Evolutionary conservation across 1,284 basidiomycete species (phyloP).

Genomic region (Sutorius eximius): DNA sequence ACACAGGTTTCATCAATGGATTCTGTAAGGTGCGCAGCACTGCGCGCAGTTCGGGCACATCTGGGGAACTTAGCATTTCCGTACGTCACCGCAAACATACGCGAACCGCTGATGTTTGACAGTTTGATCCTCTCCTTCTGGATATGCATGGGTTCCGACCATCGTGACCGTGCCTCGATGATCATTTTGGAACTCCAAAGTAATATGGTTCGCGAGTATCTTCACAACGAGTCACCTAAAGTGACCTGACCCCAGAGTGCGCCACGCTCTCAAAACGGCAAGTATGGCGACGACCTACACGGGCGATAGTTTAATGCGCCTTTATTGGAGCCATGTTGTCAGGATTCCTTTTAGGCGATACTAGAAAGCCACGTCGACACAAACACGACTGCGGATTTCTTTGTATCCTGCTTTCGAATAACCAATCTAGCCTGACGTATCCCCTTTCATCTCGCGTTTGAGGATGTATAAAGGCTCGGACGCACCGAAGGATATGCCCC

Average conservation of each 20-base stretch:
- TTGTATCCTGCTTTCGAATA: background rate
- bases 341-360: background rate
- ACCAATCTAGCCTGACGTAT: background rate
- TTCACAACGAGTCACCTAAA: background rate
- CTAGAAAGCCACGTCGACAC: background rate
- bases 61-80: background rate
- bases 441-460: background rate
- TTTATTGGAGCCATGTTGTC: background rate
- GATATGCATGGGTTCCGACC: background rate
- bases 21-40: constrained; percentile 7
- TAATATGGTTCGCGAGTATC: background rate
- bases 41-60: background rate
- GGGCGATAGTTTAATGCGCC: background rate
- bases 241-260: background rate
- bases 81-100: background rate
- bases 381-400: constrained; percentile 9
- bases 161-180: background rate
- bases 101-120: background rate
- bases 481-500: background rate
- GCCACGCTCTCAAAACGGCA: background rate
- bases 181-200: background rate
- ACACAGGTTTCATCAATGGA: background rate
- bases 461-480: constrained; percentile 10
- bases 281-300: background rate
- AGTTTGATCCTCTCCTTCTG: background rate